These are phyloP conservation scores for Rhizophora apiculata DNA, from an alignment of 345 rosid genomes.

Conservation along the genomic window DNA sequence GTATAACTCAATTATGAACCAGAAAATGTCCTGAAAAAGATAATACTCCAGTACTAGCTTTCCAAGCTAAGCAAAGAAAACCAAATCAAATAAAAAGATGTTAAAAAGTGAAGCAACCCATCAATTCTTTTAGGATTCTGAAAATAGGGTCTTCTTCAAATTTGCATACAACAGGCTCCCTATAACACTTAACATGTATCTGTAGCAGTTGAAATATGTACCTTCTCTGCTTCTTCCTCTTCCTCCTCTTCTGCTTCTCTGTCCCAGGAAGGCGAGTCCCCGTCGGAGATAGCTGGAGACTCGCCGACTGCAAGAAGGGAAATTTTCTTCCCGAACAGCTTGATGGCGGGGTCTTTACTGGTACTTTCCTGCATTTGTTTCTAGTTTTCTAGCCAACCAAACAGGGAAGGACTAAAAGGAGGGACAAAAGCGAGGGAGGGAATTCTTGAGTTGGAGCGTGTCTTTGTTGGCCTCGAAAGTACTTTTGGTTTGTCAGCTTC, in stretches of 20 bases:
- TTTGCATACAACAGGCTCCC: constrained; percentile 1
- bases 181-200: neutral
- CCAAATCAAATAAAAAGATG: neutral
- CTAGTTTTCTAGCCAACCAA: constrained; percentile 26
- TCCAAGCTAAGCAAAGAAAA: neutral
- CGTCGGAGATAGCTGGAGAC: constrained; percentile 16
- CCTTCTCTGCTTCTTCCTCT: constrained; percentile 39
- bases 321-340: constrained; percentile 76
- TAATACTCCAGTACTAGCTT: constrained; percentile 5
- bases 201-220: constrained; percentile 15
- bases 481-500: constrained; percentile 30
- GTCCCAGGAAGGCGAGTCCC: constrained; percentile 2
- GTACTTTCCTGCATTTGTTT: constrained; percentile 38
- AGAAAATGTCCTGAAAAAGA: neutral
- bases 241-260: constrained; percentile 23
- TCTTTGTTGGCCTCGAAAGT: constrained; percentile 26
- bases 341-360: constrained; percentile 53
- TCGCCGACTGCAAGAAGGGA: constrained; percentile 36
- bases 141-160: constrained; percentile 28
- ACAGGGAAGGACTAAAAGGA: constrained; percentile 3
- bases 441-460: constrained; percentile 1
- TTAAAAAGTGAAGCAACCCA: constrained; percentile 25
- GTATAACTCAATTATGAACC: neutral
- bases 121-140: constrained; percentile 6
- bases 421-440: constrained; percentile 28